Base-by-base conservation (phyloP, 139 green algal species). In the Chlamydomonas sp. region DNA sequence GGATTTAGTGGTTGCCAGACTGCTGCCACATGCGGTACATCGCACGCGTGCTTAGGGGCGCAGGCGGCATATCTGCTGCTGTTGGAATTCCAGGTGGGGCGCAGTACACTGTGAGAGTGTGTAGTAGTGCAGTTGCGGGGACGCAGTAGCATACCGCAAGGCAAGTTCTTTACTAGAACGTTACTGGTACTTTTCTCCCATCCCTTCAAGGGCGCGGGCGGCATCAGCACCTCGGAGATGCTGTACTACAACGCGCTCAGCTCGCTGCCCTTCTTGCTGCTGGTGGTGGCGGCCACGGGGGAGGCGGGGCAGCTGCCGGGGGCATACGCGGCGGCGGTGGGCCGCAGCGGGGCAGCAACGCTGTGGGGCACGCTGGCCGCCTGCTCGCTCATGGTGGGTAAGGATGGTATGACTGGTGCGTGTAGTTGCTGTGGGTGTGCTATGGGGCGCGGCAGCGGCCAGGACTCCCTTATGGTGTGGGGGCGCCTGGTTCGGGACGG, bases 191-290 rank as follows among this genome's bases (percentile, higher is more conserved):
- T 66, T 76, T 68, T 8, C 63, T 8, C 10, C 8, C 10, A 10
- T 1, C 8, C 63, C 8, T 68, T 8, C 14, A 67, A 92, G 89
- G 90, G 90, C n/a, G 83, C 74, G 59, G 88, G 31, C 31, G 91
- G 88, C 17, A 73, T 86, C 10, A 76, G 85, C 14, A 91, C 91
- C 60, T 72, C 74, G 49, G 94, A 96, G 91, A 85, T 97, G 74
- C 86, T 97, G 49, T 92, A 93, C 78, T 97, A 97, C 91, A 97
- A 97, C 79, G 89, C 93, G 3, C 76, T 96, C 18, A 94, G 93
- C 10, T 95, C 93, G 9, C 72, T 96, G 60, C 95, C 95, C 6
- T 80, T 96, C 16, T 88, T 96, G 59, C 77, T 77, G 16, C 63
- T 85, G 5, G 85, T 96, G 8, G 88, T 91, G 77, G 20, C 86